Conservation (phyloP, 352 stramenopile species). For the Saprolegnia parasitica region DNA sequence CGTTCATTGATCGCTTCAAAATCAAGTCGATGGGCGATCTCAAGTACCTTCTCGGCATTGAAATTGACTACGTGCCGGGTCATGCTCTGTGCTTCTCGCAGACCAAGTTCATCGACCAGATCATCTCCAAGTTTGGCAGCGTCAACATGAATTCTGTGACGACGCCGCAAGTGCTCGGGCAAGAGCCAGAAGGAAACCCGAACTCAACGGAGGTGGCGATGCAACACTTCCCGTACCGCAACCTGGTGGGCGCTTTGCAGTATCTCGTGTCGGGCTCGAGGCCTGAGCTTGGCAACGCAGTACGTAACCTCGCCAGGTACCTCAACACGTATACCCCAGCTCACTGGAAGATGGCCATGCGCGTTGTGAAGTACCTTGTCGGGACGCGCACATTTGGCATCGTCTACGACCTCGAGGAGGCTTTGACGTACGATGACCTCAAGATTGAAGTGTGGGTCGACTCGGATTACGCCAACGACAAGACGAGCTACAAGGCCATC, state of each 20-base stretch:
- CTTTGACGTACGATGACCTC: not conserved
- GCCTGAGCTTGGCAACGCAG: not conserved
- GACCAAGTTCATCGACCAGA: not conserved
- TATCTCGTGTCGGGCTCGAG: slow-evolving; percentile 14
- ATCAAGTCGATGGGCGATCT: slow-evolving; percentile 18
- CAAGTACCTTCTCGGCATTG: slow-evolving; percentile 22
- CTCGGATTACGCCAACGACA: slow-evolving; percentile 17
- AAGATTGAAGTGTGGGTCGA: not conserved
- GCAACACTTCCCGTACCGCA: slow-evolving; percentile 11
- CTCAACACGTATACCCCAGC: not conserved
- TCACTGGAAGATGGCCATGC: slow-evolving; percentile 20
- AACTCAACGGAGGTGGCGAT: not conserved
- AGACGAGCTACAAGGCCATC: not conserved
- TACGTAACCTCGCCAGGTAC: not conserved
- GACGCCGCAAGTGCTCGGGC: not conserved
- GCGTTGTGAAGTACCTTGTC: not conserved
- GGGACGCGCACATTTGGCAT: not conserved
- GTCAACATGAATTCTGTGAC: not conserved
- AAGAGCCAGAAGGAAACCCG: not conserved
- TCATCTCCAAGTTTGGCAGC: not conserved
- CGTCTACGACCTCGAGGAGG: not conserved
- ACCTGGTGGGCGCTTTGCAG: slow-evolving; percentile 16
- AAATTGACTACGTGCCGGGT: slow-evolving; percentile 3
- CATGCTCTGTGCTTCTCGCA: not conserved
- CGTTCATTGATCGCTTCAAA: slow-evolving; percentile 14